Evolutionary conservation across 495 filamentous ascomycete genomes (phyloP), one percentile per base, ranked within the genome.

Genomic region (Paragyromitra xinjiangensis): DNA sequence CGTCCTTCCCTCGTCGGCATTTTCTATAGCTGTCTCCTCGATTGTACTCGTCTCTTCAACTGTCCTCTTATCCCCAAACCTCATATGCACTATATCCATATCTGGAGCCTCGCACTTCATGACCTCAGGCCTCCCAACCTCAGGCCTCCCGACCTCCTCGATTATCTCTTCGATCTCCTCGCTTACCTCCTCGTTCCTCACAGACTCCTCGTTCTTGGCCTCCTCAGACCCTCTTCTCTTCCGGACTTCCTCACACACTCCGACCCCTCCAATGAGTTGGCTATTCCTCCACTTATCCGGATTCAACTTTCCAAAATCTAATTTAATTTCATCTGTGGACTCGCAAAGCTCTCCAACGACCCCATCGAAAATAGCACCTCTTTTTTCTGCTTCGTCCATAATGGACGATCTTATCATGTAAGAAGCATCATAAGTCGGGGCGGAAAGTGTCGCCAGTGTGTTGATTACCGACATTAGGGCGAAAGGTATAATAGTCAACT

Each of bases 401-500:
- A 71, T 62, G 1, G 29, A 29, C 7, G 73, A 71, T 19, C 29
- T 22, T 22, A 77, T n/a, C 42, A 77, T 34, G 39, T 64, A 77
- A 2, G 61, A 24, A 4, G 67, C 45, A 0, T 14, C 14, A 42
- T 71, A 75, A 12, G n/a, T 50, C 34, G 65, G 56, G 8, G 65
- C 29, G 2, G 26, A 4, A 29, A 77, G n/a, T 8, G 19, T 40
- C 55, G 64, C 19, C 9, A 75, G 4, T 5, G 66, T 59, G 29
- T 75, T 75, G 14, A 75, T 34, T 37, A 75, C n/a, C 3, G 72
- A 61, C 64, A 75, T 75, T 14, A 75, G 34, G 9, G n/a, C 64
- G 11, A 71, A 70, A 7, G 64, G 64, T 34, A 75, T 55, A 45
- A 69, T 26, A 7, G 72, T 75, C 19, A 75, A 40, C 39, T 69